Evolutionary conservation across 2,329 filamentous ascomycete species (phyloP), one percentile per base, ranked within the genome.

Genomic region (Waltergamsia citrina): DNA sequence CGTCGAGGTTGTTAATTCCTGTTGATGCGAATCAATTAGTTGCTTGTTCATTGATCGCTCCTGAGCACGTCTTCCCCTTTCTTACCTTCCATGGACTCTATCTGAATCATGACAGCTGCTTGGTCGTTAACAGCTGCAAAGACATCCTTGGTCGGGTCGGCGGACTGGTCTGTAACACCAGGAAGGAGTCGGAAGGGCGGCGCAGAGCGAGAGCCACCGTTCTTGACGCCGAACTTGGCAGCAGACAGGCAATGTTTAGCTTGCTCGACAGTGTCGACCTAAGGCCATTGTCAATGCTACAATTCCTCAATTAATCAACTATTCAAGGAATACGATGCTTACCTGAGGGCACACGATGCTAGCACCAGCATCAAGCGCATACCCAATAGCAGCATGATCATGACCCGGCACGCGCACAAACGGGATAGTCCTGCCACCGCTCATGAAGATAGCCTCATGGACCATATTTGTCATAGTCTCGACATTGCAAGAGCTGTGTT

Each of bases 381-480:
- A 67, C 9, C 60, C 62, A 35, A 69, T 67, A 14, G 54, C 47
- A 7, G 60, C 61, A 44, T 68, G 64, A 33, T 65, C 62, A 38
- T 67, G 62, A 15, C 62, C 59, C 2, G 62, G 60, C 7, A 68
- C 52, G 16, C 63, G 51, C 21, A 68, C 64, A 32, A 58, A 61
- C 7, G 65, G 61, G 29, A 65, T 63, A 6, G 57, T 64, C 26
- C 48, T 54, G 4, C 65, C 65, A 14, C 59, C 52, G 43, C 59
- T 63, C 51, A 66, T 58, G 43, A 65, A 65, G 39, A 62, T 58
- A 38, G 61, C 45, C 34, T 66, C 61, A 37, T 67, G 63, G 2
- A 67, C 62, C 49, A 67, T 63, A 27, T 49, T 56, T 2, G 62
- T 67, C 64, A 34, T 68, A n/a, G 63, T 67, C 48, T 68, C 63